A percentile compares a stretch with the other conserved stretches of the same genome.
phyloP scores from a whole-genome alignment of 1,284 basidiomycete genomes.

The Cutaneotrichosporon mucoides region DNA sequence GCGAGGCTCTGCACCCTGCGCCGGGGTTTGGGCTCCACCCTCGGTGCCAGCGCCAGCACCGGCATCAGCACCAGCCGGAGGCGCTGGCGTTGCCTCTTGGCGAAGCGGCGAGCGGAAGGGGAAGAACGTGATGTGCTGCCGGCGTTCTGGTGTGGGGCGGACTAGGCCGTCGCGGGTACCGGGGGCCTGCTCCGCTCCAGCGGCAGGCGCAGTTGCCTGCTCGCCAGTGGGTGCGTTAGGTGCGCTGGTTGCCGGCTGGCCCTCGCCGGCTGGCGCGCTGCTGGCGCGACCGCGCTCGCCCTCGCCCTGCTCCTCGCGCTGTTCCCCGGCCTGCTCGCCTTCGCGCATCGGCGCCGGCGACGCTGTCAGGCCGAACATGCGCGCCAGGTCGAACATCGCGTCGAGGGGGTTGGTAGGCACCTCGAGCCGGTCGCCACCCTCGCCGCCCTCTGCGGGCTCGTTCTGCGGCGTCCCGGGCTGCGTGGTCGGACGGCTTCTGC shows the following conservation, averaged over 20 bases:
- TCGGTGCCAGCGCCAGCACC: background rate
- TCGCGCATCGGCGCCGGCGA: slow-evolving; percentile 27
- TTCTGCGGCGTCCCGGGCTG: background rate
- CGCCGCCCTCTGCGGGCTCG: background rate
- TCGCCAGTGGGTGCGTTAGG: background rate
- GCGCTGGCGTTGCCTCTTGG: too few species aligned
- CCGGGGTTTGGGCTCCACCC: too few species aligned
- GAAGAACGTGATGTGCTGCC: slow-evolving; percentile 13
- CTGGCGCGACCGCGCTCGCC: background rate
- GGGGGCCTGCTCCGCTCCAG: too few species aligned
- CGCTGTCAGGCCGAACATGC: slow-evolving; percentile 20
- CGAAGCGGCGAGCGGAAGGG: background rate
- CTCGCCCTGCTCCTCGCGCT: background rate
- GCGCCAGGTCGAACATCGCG: slow-evolving; percentile 3
- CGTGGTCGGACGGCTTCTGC: background rate
- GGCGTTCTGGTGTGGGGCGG: slow-evolving; percentile 16
- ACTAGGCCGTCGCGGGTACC: background rate
- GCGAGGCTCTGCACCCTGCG: background rate
- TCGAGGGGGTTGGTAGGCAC: background rate
- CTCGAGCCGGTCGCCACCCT: background rate
- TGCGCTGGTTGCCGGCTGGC: background rate
- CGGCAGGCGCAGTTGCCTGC: background rate
- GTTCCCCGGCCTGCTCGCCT: background rate
- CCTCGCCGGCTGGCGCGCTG: background rate
- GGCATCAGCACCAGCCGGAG: too few species aligned